Evolutionary conservation across 257 asterid species (phyloP).

Genomic region (Fraxinus excelsior): DNA sequence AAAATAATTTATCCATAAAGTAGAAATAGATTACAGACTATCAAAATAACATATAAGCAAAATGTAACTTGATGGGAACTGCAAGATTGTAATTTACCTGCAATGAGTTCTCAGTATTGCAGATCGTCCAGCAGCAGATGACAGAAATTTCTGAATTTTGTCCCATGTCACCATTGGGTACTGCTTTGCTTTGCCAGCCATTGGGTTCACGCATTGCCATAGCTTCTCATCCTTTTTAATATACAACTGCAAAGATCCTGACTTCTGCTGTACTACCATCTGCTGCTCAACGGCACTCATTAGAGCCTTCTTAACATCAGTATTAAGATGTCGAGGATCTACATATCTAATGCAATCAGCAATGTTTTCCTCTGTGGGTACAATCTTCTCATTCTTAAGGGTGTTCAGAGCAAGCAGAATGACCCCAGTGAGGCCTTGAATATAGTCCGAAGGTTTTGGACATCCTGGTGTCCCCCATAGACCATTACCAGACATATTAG

Average conservation of each 20-base stretch:
- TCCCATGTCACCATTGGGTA: conserved; percentile 72
- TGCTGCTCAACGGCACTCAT: conserved; percentile 78
- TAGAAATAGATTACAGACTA: background rate
- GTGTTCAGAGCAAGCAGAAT: conserved; percentile 78
- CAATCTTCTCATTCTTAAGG: conserved; percentile 73
- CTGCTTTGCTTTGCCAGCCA: conserved; percentile 53
- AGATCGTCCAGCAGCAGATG: conserved; percentile 71
- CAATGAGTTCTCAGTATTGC: conserved; percentile 68
- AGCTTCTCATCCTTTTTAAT: conserved; percentile 76
- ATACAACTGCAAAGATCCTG: conserved; percentile 63
- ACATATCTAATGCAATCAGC: conserved; percentile 75
- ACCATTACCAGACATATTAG: conserved; percentile 38
- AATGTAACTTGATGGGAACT: background rate
- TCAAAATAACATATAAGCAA: conserved; percentile 11
- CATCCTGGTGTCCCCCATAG: conserved; percentile 73
- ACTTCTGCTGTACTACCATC: conserved; percentile 65
- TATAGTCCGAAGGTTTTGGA: conserved; percentile 68
- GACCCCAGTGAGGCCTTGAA: conserved; percentile 79
- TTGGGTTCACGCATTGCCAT: conserved; percentile 81
- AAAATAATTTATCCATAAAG: background rate
- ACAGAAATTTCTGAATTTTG: conserved; percentile 69
- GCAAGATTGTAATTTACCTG: conserved; percentile 52
- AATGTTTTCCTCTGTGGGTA: conserved; percentile 87
- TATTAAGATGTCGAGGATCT: conserved; percentile 61
- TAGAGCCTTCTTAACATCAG: conserved; percentile 88